Evolutionary conservation across 1,284 basidiomycete species (phyloP), one percentile per base, ranked within the genome.

Genomic region (Kwoniella shivajii): DNA sequence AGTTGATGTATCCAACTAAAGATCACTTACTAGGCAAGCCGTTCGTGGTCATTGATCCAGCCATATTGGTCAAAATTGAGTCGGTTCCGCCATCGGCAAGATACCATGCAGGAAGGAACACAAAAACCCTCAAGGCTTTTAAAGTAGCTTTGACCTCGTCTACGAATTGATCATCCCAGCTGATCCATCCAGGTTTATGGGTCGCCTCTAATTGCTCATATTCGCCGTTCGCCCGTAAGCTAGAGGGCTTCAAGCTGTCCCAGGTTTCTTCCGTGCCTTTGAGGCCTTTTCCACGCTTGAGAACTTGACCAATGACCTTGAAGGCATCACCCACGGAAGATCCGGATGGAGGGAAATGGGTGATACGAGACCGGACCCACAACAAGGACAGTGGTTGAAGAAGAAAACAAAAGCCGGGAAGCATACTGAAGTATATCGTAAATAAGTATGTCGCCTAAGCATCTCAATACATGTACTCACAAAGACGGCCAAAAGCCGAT

Each of bases 401-500:
- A 6, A 47, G 18, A 20, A 47, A 47, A 16, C 45, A 47, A 4
- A 47, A 34, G 14, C 45, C 45, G n/a, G 45, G 45, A 7, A 47
- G 11, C 45, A 47, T 47, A n/a, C 45, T 47, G 36, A 6, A 22
- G n/a, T n/a, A n/a, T n/a, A 18, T 30, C 20, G 29, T n/a, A 45
- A 22, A 14, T 30, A 16, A 29, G 5, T 22, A 9, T n/a, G 18
- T 13, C n/a, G 16, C n/a, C 5, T 6, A 29, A 16, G 36, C 14
- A 37, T 16, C 14, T n/a, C 36, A 37, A 18, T 16, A 37, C 14
- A 11, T 18, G 36, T n/a, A 39, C 43, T 31, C 10, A 45, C 43
- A 68, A 80, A 4, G 72, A 68, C 14, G 76, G 63, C 74, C 73
- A 77, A 64, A 74, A 77, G 6, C 76, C 76, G 31, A 73, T 60